Evolutionary conservation across 345 rosid genomes (phyloP), one percentile per base, ranked within the genome.

Genomic region (Durio zibethinus): DNA sequence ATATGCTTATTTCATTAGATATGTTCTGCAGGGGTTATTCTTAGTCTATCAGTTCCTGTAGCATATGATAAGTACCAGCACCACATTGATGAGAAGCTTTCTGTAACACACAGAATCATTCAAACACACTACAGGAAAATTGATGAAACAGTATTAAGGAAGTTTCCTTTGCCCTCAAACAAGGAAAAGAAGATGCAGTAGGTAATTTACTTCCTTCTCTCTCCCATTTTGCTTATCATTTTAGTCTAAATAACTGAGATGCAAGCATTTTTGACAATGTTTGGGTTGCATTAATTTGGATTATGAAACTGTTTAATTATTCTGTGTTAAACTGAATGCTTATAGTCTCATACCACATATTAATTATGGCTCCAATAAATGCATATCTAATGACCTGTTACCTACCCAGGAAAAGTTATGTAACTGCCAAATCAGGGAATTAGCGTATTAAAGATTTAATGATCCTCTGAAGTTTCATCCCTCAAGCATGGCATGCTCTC

Each of bases 131-230:
- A 79, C 81, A 85, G 76, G 78, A 92, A 83, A 83, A 78, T 92
- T 64, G 89, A 91, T 48, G 89, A 86, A 78, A 85, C 31, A 53
- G 20, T 88, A 60, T 82, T 86, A 61, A 88, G 75, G 88, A 92
- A 87, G 84, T 75, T 90, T 80, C 87, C 87, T 0, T 16, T 85
- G 48, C 85, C 87, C 42, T 52, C 86, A 73, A 82, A 52, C 78
- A 93, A 90, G 86, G 90, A 83, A 72, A 92, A 92, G 89, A 97
- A 92, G 86, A 83, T 76, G 72, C 87, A 86, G 78, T 92, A 94
- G 95, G 87, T 80, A 86, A 80, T 77, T 70, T 43, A 57, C 59
- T n/a, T 75, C 56, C n/a, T 38, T 38, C 40, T 38, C 40, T 38
- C 8, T 6, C 40, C 38, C 0, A 5, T 38, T 38, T 38, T 38